Evolutionary conservation across 768 basidiomycete genomes (phyloP), one percentile per base, ranked within the genome.

Genomic region (Psilocybe subaeruginosa): DNA sequence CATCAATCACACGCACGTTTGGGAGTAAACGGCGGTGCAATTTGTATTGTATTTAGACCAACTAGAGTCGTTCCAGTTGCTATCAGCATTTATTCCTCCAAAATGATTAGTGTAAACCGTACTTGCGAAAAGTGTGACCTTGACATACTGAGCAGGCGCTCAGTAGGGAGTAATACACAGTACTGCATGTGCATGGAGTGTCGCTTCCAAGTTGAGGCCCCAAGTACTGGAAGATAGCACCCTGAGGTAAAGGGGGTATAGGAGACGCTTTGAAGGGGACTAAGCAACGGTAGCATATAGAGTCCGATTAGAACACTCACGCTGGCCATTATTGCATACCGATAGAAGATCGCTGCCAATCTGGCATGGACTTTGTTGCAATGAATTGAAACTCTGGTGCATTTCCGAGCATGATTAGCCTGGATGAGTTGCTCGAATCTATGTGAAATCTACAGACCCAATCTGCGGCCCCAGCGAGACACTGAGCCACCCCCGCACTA

Each of bases 111-210:
- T 8, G 29, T 31, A 27, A 8, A 41, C 11, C 3, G 23, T 56
- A 56, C 54, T 17, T 43, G 11, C 9, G 45, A n/a, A 46, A 43
- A 4, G 8, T 43, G 11, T 11, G 23, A 14, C 16, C 12, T 31
- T 56, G 54, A 46, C 54, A 56, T 6, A 31, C 17, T 16, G 54
- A 19, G 27, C 54, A 56, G 14, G 54, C 54, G 29, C 43, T 56
- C 29, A 56, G 39, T 12, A 56, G n/a, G 7, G 54, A 56, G 29
- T 45, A 56, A 23, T 56, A 56, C 4, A 56, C 54, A 2, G 54
- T 16, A 17, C 43, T 56, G 16, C 54, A 56, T n/a, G 16, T 46
- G 27, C 54, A 56, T 11, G 23, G 27, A 8, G 31, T 54, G 4
- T 19, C 43, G 7, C 9, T n/a, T n/a, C 27, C 41, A n/a, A 16